Percentiles rank a stretch among this genome's conserved stretches.
Conservation (phyloP, 306 rosid genomes). For the Fragaria ananassa region DNA sequence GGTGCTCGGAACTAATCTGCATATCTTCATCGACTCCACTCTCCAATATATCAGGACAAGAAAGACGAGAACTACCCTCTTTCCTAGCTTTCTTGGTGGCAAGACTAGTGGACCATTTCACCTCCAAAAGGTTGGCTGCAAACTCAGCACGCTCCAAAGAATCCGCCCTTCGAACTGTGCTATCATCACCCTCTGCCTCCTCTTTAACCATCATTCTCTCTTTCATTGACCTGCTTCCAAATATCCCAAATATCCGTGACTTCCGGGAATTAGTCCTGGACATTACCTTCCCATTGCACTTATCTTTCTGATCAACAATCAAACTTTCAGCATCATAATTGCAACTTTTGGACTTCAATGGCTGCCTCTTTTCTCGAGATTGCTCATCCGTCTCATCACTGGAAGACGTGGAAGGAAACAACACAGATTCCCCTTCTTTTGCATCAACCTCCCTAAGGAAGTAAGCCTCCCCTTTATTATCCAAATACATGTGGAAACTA, state of each 20-base stretch:
- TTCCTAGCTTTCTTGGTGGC: conserved; percentile 24
- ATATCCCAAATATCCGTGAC: conserved; percentile 50
- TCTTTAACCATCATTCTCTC: conserved; percentile 19
- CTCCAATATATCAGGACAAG: conserved; percentile 16
- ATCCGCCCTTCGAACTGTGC: conserved; percentile 27
- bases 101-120: conserved; percentile 82
- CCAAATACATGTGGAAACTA: conserved; percentile 67
- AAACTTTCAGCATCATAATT: conserved; percentile 29
- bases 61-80: conserved; percentile 24
- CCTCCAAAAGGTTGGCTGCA: conserved; percentile 78
- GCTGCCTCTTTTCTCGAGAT: conserved; percentile 24
- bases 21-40: conserved; percentile 17
- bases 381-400: conserved; percentile 41
- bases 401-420: conserved; percentile 36
- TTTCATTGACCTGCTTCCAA: conserved; percentile 50
- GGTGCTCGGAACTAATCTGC: conserved; percentile 16
- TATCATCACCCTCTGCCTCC: conserved; percentile 22
- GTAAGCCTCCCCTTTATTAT: conserved; percentile 77
- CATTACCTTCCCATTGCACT: conserved; percentile 29
- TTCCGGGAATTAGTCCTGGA: conserved; percentile 41
- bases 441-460: conserved; percentile 62
- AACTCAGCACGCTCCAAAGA: conserved; percentile 71
- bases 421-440: conserved; percentile 39
- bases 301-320: conserved; percentile 32
- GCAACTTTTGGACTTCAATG: conserved; percentile 37